A percentile compares a stretch with the other conserved stretches of the same genome.
phyloP scores from a whole-genome alignment of 2,329 filamentous ascomycete genomes.

The Emergomyces africanus region DNA sequence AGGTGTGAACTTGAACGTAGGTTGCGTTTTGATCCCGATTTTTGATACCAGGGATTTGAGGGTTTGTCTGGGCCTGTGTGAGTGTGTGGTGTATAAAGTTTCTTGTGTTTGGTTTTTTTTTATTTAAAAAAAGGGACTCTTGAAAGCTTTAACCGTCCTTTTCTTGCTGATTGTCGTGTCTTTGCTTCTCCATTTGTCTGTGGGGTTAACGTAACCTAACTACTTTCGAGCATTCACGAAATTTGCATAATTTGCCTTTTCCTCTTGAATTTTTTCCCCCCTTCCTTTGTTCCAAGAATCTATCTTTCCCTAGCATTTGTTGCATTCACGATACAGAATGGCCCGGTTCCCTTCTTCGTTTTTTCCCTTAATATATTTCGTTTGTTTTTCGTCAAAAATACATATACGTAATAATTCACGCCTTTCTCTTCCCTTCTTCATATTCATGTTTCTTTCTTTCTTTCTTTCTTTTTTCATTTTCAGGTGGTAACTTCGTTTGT shows the following conservation, averaged over 20 bases:
- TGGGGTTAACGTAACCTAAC: not conserved
- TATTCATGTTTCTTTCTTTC: no score
- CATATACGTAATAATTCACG: not conserved
- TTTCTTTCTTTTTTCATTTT: not conserved
- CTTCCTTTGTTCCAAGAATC: not conserved
- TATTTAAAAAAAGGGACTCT: not conserved
- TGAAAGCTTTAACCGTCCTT: not conserved
- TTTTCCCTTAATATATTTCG: not conserved
- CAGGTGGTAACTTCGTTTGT: not conserved
- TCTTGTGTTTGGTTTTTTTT: not conserved
- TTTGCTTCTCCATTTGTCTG: not conserved
- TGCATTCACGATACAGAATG: not conserved
- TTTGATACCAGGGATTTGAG: not conserved
- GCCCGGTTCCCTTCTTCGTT: not conserved
- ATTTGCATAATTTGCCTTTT: not conserved
- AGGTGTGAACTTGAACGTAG: not conserved
- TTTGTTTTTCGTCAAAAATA: not conserved
- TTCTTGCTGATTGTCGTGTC: not conserved
- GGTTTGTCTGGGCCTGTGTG: not conserved
- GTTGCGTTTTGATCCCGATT: not conserved
- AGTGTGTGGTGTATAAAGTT: not conserved
- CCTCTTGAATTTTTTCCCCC: not conserved
- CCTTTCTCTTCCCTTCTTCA: not conserved
- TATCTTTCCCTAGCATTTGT: not conserved
- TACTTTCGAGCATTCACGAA: not conserved